phyloP scores from a whole-genome alignment of 805 yeast species.

The Candida tammaniensis region DNA sequence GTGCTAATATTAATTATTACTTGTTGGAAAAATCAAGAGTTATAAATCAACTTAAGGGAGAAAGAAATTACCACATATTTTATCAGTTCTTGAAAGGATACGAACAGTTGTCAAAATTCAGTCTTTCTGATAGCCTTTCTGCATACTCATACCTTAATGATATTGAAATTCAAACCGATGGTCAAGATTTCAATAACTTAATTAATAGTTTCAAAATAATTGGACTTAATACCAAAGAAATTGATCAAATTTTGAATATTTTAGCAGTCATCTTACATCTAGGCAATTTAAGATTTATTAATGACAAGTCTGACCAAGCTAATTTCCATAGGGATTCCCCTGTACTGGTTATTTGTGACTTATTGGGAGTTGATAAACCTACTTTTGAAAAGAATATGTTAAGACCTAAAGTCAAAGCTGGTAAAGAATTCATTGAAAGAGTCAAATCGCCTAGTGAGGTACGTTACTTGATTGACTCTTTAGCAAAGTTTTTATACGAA shows the following conservation, averaged over 20 bases:
- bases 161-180: conserved; percentile 58
- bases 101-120: conserved; percentile 45
- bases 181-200: conserved; percentile 60
- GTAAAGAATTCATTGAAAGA: conserved; percentile 80
- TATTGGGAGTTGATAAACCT: conserved; percentile 61
- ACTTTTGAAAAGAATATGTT: conserved; percentile 58
- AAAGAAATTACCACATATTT: conserved; percentile 91
- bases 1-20: conserved; percentile 95
- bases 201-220: conserved; percentile 67
- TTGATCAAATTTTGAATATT: conserved; percentile 56
- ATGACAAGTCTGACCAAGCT: conserved; percentile 76
- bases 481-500: conserved; percentile 85
- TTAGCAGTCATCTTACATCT: conserved; percentile 78
- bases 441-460: conserved; percentile 79
- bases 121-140: conserved; percentile 36
- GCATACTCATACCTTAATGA: conserved; percentile 57
- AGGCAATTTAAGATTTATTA: conserved; percentile 77
- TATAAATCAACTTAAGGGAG: conserved; percentile 66
- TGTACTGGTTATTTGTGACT: conserved; percentile 49
- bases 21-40: conserved; percentile 92
- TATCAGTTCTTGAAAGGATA: conserved; percentile 81
- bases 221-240: conserved; percentile 61
- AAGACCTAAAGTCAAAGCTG: conserved; percentile 86
- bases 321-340: conserved; percentile 50
- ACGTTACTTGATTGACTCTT: conserved; percentile 75